A percentile compares a stretch with the other conserved stretches of the same genome.
Evolutionary conservation across 371 early-diverging fungal species (phyloP).

Genomic region (Lichtheimia hyalospora): DNA sequence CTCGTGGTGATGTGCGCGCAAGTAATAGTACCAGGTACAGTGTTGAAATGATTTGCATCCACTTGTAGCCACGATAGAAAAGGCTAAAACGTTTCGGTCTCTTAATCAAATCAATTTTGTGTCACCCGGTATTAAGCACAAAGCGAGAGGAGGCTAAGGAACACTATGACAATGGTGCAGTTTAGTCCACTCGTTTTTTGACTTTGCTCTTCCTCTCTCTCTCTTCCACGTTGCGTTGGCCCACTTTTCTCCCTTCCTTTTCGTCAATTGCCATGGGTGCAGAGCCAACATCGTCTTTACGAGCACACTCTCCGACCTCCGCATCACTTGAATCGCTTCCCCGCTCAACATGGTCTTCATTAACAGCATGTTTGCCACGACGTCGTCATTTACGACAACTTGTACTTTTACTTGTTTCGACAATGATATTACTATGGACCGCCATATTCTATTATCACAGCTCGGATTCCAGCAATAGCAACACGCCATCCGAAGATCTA

Average conservation of each 20-base stretch:
- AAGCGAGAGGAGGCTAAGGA: neutral
- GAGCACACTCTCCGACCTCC: neutral
- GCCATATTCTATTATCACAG: conserved; percentile 7
- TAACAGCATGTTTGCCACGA: conserved; percentile 3
- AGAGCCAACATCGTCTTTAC: neutral
- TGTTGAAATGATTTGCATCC: too few relatives aligned
- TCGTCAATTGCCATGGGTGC: neutral
- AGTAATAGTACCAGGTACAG: too few relatives aligned
- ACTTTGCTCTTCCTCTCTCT: neutral
- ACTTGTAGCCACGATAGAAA: too few relatives aligned
- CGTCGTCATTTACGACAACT: conserved; percentile 1
- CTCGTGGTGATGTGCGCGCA: too few relatives aligned
- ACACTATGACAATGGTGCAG: too few relatives aligned
- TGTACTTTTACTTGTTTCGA: neutral
- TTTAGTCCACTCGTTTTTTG: neutral
- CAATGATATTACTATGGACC: conserved; percentile 2
- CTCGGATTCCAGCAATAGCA: neutral
- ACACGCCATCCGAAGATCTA: neutral
- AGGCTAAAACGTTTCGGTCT: too few relatives aligned
- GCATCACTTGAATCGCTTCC: neutral
- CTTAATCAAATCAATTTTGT: neutral
- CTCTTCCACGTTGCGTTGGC: neutral
- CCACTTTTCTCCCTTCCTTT: neutral
- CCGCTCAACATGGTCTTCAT: conserved; percentile 1
- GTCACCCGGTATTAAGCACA: neutral